Evolutionary conservation across 768 basidiomycete species (phyloP).

Genomic region (Suillus luteus): DNA sequence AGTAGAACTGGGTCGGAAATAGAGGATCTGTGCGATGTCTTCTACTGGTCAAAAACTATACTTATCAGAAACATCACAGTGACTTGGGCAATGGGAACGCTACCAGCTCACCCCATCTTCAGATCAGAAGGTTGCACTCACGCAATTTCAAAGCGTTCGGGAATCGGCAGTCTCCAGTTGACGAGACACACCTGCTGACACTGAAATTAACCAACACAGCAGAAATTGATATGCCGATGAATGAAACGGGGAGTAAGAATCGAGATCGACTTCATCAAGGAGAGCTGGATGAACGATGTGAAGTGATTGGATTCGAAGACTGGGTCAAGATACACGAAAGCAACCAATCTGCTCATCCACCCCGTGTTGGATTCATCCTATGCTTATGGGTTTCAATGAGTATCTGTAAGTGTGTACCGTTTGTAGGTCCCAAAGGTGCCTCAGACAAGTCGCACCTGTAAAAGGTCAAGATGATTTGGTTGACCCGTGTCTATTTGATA

Average conservation of each 20-base stretch:
- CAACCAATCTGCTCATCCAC: too few species aligned
- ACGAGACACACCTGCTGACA: slow-evolving; percentile 18
- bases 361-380: background rate
- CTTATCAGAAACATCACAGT: background rate
- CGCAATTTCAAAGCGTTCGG: slow-evolving; percentile 21
- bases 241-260: slow-evolving; percentile 30
- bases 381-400: background rate
- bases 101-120: slow-evolving; percentile 12
- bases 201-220: background rate
- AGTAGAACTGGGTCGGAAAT: slow-evolving; percentile 87
- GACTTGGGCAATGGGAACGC: too few species aligned
- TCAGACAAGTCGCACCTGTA: background rate
- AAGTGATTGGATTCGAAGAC: slow-evolving; percentile 30
- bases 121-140: slow-evolving; percentile 23
- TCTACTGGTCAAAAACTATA: slow-evolving; percentile 63
- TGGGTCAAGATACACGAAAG: slow-evolving; percentile 16
- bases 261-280: slow-evolving; percentile 22
- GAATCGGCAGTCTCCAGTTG: slow-evolving; percentile 26
- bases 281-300: slow-evolving; percentile 33
- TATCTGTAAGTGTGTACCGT: background rate
- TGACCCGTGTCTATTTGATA: background rate
- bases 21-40: slow-evolving; percentile 91
- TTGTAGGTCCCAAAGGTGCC: background rate
- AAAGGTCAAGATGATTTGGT: background rate
- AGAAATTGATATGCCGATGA: slow-evolving; percentile 21